Percentiles rank a stretch among this genome's conserved stretches.
phyloP scores from a whole-genome alignment of 805 yeast genomes.

The Yarrowia sp. region DNA sequence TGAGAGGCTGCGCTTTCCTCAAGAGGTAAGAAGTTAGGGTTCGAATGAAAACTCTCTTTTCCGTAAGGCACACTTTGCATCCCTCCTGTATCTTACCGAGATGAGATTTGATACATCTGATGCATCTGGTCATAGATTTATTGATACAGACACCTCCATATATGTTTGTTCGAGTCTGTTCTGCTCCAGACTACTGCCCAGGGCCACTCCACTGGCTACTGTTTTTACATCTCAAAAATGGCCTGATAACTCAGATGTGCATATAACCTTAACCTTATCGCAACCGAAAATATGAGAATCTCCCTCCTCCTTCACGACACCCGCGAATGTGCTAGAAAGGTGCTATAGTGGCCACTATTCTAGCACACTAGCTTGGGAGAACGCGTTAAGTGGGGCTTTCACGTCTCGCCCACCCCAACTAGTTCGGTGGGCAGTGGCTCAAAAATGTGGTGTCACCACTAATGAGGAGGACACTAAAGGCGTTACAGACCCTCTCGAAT shows the following conservation, averaged over 20 bases:
- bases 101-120: not conserved
- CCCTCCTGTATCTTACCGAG: conserved; percentile 23
- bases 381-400: not conserved
- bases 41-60: not conserved
- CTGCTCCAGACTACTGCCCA: not conserved
- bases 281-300: conserved; percentile 16
- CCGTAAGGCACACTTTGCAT: conserved; percentile 20
- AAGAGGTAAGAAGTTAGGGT: conserved; percentile 7
- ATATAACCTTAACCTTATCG: conserved; percentile 28
- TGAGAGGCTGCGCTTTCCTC: conserved; percentile 23
- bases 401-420: conserved; percentile 1
- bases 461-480: not conserved
- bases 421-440: conserved; percentile 7
- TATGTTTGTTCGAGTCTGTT: not conserved
- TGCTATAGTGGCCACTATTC: not conserved
- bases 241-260: conserved; percentile 29
- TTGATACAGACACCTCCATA: no score
- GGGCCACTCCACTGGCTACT: not conserved
- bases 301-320: not conserved
- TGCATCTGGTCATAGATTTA: not conserved
- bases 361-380: not conserved
- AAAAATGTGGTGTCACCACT: not conserved
- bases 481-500: not conserved
- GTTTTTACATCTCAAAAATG: conserved; percentile 18
- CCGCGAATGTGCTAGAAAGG: not conserved